Evolutionary conservation across 2,329 filamentous ascomycete species (phyloP).

Genomic region (Fusarium verticillioides): DNA sequence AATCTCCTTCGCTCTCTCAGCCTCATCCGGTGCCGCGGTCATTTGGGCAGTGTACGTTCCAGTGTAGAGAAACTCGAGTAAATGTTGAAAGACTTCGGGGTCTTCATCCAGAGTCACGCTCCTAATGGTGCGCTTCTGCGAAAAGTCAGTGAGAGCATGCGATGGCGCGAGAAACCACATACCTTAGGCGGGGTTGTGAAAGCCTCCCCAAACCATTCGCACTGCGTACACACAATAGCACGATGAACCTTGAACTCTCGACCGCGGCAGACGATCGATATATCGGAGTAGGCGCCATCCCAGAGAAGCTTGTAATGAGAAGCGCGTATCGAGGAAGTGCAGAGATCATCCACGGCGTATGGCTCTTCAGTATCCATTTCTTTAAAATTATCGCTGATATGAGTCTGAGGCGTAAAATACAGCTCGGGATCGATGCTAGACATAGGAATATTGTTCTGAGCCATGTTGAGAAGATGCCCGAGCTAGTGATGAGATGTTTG

Average conservation of each 20-base stretch:
- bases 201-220: slow-evolving; percentile 46
- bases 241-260: slow-evolving; percentile 49
- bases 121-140: neutral
- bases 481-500: neutral
- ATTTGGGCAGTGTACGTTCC: slow-evolving; percentile 35
- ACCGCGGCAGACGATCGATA: slow-evolving; percentile 47
- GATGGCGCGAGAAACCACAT: neutral
- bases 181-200: slow-evolving; percentile 44
- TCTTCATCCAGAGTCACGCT: slow-evolving; percentile 46
- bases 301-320: slow-evolving; percentile 1
- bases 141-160: neutral
- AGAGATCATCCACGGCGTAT: neutral
- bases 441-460: neutral
- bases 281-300: slow-evolving; percentile 46
- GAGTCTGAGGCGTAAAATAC: accelerated
- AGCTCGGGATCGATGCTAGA: neutral
- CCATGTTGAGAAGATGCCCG: neutral
- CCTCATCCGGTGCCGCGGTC: neutral
- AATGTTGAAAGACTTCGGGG: slow-evolving; percentile 39
- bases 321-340: neutral
- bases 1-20: slow-evolving; percentile 6
- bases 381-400: neutral
- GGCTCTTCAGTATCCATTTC: neutral
- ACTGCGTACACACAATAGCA: slow-evolving; percentile 50
- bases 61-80: slow-evolving; percentile 50